Conservation (phyloP, 345 rosid species). For the Lepidium didymum region DNA sequence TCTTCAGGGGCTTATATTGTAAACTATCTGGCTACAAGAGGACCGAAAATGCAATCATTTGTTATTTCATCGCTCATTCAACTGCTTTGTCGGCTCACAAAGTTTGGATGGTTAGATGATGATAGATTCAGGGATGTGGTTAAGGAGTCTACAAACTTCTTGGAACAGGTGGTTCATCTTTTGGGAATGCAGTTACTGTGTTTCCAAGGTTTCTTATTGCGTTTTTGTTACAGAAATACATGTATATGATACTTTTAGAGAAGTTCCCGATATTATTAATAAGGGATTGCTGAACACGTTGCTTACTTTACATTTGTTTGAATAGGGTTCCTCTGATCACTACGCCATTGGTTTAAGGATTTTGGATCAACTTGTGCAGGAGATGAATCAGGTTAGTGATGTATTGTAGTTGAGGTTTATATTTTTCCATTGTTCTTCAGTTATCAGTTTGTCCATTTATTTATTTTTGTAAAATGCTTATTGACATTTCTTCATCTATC, state of each 20-base stretch:
- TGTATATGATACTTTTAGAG: constrained; percentile 1
- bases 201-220: constrained; percentile 12
- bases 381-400: constrained; percentile 90
- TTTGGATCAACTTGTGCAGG: constrained; percentile 90
- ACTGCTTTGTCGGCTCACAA: constrained; percentile 85
- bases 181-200: constrained; percentile 10
- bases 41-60: constrained; percentile 78
- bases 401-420: not conserved
- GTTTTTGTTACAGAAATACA: not conserved
- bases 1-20: constrained; percentile 67
- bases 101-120: constrained; percentile 99
- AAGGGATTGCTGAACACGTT: constrained; percentile 9
- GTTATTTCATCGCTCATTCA: constrained; percentile 84
- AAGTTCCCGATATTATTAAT: not conserved
- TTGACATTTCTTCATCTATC: constrained; percentile 24
- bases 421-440: not conserved
- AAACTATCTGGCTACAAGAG: constrained; percentile 85
- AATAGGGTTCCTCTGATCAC: constrained; percentile 78
- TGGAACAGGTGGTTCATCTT: constrained; percentile 63
- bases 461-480: not conserved
- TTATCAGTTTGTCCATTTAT: not conserved
- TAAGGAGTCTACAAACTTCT: constrained; percentile 73
- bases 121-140: constrained; percentile 85
- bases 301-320: constrained; percentile 3
- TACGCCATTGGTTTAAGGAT: constrained; percentile 93